Evolutionary conservation across 176 grass and related monocot genomes (phyloP).

Genomic region (Eremochloa ophiuroides): DNA sequence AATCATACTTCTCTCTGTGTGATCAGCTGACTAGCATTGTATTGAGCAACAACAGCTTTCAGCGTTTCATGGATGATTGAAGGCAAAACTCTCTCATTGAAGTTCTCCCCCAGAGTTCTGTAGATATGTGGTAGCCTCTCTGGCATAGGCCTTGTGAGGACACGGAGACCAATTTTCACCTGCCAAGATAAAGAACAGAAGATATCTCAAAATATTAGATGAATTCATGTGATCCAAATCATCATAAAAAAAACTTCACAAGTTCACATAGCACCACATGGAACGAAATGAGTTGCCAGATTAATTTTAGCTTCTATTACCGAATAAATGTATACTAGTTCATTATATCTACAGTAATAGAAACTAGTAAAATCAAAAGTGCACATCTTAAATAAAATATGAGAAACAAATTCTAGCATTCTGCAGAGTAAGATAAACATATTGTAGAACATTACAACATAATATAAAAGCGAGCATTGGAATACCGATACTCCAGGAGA

Average conservation of each 20-base stretch:
- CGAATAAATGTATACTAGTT: not conserved
- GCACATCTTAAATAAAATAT: not conserved
- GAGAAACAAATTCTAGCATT: not conserved
- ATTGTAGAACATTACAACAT: not conserved
- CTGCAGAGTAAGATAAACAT: not conserved
- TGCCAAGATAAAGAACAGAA: constrained; percentile 17
- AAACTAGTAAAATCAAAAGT: not conserved
- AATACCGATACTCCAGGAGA: not conserved
- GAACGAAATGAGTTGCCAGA: not conserved
- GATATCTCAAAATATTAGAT: constrained; percentile 6
- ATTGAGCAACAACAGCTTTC: constrained; percentile 78
- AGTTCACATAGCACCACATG: not conserved
- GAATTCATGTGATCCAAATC: not conserved
- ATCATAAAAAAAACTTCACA: not conserved
- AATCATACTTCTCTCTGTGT: constrained; percentile 83
- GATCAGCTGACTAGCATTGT: constrained; percentile 83
- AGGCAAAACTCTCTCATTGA: constrained; percentile 74
- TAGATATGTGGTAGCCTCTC: constrained; percentile 78
- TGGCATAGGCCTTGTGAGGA: constrained; percentile 70
- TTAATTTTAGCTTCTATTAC: constrained; percentile 8
- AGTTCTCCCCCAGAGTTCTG: constrained; percentile 69
- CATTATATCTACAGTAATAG: not conserved
- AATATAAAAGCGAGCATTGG: not conserved
- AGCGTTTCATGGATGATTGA: constrained; percentile 88
- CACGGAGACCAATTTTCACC: constrained; percentile 87